These are phyloP conservation scores for Scytalidium lignicola DNA, from an alignment of 2,329 filamentous ascomycete genomes.

Conservation along the genomic window DNA sequence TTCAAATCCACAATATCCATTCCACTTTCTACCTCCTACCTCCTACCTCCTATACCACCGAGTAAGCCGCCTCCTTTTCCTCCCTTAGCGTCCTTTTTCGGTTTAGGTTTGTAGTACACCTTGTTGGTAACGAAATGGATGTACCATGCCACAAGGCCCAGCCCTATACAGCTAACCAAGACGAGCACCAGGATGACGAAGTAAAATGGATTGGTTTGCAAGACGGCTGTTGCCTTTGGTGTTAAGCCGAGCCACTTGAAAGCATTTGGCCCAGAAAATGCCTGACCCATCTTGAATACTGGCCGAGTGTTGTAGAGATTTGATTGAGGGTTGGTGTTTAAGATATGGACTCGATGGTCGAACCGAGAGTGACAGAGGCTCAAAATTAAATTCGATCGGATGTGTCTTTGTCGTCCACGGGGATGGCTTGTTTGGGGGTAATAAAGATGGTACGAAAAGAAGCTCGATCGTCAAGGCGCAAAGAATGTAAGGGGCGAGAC, in stretches of 20 bases:
- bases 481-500: neutral
- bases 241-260: constrained; percentile 29
- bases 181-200: constrained; percentile 21
- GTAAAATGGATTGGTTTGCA: constrained; percentile 20
- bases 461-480: too few relatives aligned
- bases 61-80: constrained; percentile 10
- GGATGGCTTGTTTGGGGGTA: too few relatives aligned
- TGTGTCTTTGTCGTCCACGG: too few relatives aligned
- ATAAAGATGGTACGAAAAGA: too few relatives aligned
- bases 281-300: constrained; percentile 19
- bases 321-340: neutral
- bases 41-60: neutral
- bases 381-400: too few relatives aligned
- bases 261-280: constrained; percentile 27
- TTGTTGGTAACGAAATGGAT: constrained; percentile 26
- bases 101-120: constrained; percentile 25
- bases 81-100: constrained; percentile 13
- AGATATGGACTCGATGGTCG: too few relatives aligned
- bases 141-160: constrained; percentile 19
- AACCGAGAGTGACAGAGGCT: too few relatives aligned
- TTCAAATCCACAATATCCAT: neutral
- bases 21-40: neutral
- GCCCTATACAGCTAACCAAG: constrained; percentile 8
- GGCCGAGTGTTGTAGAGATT: neutral
- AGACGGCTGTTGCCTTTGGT: constrained; percentile 24